Percentiles rank a stretch among this genome's conserved stretches.
phyloP scores from a whole-genome alignment of 164 flowering plant genomes.

The Nelumbo lutea region DNA sequence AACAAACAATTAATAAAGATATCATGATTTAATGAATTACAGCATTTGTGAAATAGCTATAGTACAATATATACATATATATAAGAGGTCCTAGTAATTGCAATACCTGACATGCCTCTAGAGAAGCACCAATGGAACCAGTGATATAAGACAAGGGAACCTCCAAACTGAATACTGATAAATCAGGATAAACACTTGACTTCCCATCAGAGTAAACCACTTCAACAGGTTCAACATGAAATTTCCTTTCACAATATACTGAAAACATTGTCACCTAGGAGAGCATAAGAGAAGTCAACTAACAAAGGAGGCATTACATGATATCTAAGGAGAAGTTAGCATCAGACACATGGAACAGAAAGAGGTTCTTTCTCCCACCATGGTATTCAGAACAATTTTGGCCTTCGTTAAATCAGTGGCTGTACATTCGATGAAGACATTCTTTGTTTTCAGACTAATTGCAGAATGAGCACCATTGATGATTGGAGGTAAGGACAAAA shows the following conservation, averaged over 20 bases:
- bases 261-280: slow-evolving; percentile 83
- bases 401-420: slow-evolving; percentile 96
- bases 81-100: neutral
- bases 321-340: neutral
- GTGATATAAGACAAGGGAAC: slow-evolving; percentile 80
- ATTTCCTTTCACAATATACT: slow-evolving; percentile 71
- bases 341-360: slow-evolving; percentile 1
- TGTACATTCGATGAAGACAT: slow-evolving; percentile 93
- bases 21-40: too few species aligned
- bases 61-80: too few species aligned
- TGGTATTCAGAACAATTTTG: slow-evolving; percentile 84
- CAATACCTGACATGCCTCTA: slow-evolving; percentile 63
- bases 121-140: slow-evolving; percentile 58
- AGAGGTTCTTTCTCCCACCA: slow-evolving; percentile 36
- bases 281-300: slow-evolving; percentile 2
- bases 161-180: slow-evolving; percentile 61
- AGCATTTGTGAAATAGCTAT: too few species aligned
- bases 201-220: slow-evolving; percentile 63
- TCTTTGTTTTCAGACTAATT: slow-evolving; percentile 72
- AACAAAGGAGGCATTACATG: neutral
- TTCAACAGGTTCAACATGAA: slow-evolving; percentile 92
- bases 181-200: slow-evolving; percentile 61
- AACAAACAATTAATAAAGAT: too few species aligned
- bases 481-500: slow-evolving; percentile 88
- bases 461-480: slow-evolving; percentile 98